A percentile compares a stretch with the other conserved stretches of the same genome.
These are phyloP conservation scores for Pseudogymnoascus sp. DNA, from an alignment of 2,329 filamentous ascomycete species.

Conservation along the genomic window DNA sequence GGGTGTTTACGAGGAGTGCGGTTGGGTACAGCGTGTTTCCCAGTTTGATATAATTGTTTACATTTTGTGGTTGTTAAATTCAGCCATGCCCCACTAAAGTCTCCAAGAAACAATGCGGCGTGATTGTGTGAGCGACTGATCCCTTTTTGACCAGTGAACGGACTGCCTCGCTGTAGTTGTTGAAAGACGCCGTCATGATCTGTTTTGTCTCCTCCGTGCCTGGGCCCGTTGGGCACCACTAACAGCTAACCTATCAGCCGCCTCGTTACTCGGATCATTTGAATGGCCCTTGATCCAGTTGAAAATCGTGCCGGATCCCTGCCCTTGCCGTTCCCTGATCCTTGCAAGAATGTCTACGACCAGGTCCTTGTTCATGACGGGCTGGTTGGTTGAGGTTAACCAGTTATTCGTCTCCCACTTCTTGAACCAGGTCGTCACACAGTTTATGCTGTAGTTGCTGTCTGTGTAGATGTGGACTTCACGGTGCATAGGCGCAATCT, in stretches of 20 bases:
- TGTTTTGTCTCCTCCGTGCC: neutral
- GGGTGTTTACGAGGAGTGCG: neutral
- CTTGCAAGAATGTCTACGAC: conserved; percentile 64
- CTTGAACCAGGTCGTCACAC: conserved; percentile 74
- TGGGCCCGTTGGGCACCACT: conserved; percentile 43
- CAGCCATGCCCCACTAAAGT: neutral
- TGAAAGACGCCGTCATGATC: neutral
- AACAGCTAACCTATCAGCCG: conserved; percentile 73
- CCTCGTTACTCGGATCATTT: conserved; percentile 65
- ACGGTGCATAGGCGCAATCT: conserved; percentile 62
- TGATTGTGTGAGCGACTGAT: neutral
- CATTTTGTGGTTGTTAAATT: neutral
- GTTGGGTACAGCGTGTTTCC: conserved; percentile 8
- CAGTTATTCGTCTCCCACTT: conserved; percentile 73
- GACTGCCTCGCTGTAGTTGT: neutral
- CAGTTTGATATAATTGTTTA: conserved; percentile 8
- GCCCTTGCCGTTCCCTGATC: conserved; percentile 61
- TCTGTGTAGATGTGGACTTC: conserved; percentile 78
- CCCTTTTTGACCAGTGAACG: neutral
- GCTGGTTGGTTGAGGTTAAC: conserved; percentile 62
- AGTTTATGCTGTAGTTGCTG: conserved; percentile 85
- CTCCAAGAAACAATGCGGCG: neutral
- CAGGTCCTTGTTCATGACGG: conserved; percentile 82
- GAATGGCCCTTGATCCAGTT: conserved; percentile 88
- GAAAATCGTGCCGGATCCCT: conserved; percentile 60